phyloP scores from a whole-genome alignment of 371 early-diverging fungal species.

The Smittium mucronatum region DNA sequence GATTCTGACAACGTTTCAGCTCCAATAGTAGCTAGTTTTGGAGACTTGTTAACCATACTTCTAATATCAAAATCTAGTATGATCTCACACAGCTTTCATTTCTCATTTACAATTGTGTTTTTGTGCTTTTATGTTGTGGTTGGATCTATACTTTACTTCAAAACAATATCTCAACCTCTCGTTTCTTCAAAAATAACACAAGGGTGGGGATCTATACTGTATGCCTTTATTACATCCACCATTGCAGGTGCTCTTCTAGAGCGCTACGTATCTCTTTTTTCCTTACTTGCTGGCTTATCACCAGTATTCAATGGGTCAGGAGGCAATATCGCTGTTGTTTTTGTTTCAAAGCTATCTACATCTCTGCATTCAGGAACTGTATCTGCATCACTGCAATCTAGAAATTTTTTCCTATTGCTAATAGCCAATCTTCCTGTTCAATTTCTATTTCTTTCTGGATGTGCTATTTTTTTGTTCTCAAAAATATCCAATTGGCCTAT shows the following conservation, averaged over 20 bases:
- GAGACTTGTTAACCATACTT: constrained; percentile 26
- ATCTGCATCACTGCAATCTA: constrained; percentile 36
- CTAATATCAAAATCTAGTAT: constrained; percentile 6
- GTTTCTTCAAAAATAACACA: constrained; percentile 36
- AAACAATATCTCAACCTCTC: constrained; percentile 3
- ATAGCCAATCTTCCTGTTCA: constrained; percentile 61
- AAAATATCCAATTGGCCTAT: not conserved
- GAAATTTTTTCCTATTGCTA: constrained; percentile 41
- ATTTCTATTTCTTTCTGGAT: constrained; percentile 44
- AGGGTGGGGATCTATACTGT: constrained; percentile 64
- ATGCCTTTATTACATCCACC: constrained; percentile 65
- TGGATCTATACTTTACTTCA: not conserved
- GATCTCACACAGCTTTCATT: not conserved
- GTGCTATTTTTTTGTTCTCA: constrained; percentile 25
- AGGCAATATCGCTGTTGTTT: constrained; percentile 73
- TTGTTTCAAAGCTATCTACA: constrained; percentile 67
- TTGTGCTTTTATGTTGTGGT: not conserved
- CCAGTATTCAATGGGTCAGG: constrained; percentile 38
- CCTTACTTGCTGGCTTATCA: constrained; percentile 55
- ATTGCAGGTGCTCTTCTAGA: constrained; percentile 68
- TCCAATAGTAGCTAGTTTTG: constrained; percentile 33
- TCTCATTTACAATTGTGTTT: not conserved
- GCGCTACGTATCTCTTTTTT: constrained; percentile 49
- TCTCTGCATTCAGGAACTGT: constrained; percentile 44
- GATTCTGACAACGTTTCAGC: constrained; percentile 59